phyloP scores from a whole-genome alignment of 495 filamentous ascomycete genomes.

The Collariella sp. region DNA sequence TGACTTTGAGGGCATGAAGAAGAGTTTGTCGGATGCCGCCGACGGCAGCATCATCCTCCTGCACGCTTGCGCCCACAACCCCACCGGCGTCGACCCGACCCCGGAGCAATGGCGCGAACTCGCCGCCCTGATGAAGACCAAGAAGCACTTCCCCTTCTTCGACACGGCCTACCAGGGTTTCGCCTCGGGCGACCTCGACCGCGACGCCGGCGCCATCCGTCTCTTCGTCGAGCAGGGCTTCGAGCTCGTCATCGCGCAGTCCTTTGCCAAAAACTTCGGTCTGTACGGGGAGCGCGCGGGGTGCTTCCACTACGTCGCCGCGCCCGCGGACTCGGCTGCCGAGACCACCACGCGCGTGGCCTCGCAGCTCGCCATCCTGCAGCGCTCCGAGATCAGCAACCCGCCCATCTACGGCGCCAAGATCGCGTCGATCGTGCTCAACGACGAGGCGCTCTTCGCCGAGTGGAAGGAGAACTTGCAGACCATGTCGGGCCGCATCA shows the following conservation, averaged over 20 bases:
- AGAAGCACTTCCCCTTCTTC: slow-evolving; percentile 95
- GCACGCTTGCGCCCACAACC: slow-evolving; percentile 97
- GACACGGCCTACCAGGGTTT: slow-evolving; percentile 98
- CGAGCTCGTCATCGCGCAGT: slow-evolving; percentile 91
- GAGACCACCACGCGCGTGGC: slow-evolving; percentile 59
- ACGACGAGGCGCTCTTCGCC: slow-evolving; percentile 72
- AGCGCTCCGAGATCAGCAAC: slow-evolving; percentile 95
- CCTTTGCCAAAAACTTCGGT: slow-evolving; percentile 98
- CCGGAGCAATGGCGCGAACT: slow-evolving; percentile 90
- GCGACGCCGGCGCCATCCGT: slow-evolving; percentile 82
- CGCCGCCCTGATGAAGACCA: slow-evolving; percentile 60
- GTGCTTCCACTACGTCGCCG: slow-evolving; percentile 89
- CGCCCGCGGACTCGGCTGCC: slow-evolving; percentile 56
- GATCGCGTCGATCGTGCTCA: slow-evolving; percentile 75
- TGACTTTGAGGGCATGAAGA: slow-evolving; percentile 81
- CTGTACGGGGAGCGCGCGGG: slow-evolving; percentile 94
- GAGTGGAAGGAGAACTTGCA: slow-evolving; percentile 90
- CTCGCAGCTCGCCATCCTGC: slow-evolving; percentile 86
- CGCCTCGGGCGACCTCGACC: slow-evolving; percentile 77
- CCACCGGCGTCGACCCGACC: slow-evolving; percentile 93
- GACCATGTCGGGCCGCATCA: slow-evolving; percentile 93
- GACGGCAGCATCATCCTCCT: slow-evolving; percentile 78
- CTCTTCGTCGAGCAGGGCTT: slow-evolving; percentile 93
- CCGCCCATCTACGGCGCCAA: slow-evolving; percentile 88
- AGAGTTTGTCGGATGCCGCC: slow-evolving; percentile 57